Evolutionary conservation across 768 basidiomycete species (phyloP), one percentile per base, ranked within the genome.

Genomic region (Calvatia gigantea): DNA sequence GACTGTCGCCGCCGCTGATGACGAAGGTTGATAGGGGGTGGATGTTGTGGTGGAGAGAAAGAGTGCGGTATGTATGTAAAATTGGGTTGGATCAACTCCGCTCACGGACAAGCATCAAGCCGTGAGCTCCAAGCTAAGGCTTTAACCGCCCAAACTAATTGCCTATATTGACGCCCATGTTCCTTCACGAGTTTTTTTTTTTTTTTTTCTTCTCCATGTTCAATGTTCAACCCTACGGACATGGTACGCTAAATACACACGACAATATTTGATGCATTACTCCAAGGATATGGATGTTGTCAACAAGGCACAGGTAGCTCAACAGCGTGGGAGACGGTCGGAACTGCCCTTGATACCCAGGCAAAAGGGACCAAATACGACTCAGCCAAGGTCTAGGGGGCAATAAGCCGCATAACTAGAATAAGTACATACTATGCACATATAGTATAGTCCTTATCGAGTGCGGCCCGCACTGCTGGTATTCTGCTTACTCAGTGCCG

Each of bases 401-500:
- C n/a, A 42, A 23, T 21, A 23, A 25, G 25, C 15, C 35, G 14
- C 14, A 37, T n/a, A 37, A 12, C 12, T 37, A 6, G 17, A 6
- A 12, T 37, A 37, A 37, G 5, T 4, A 37, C 35, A 15, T 11
- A n/a, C 35, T 37, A 37, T 14, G 14, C 35, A 15, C 14, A 12
- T 14, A 6, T 15, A 37, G 35, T n/a, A 12, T n/a, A 37, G n/a
- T n/a, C n/a, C 17, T 46, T 41, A 59, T 15, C 56, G 45, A 17
- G 44, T 45, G 19, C 48, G 42, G 29, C 52, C 27, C 17, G 41
- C 19, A 12, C 47, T 54, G 44, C 51, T 12, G 32, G 43, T 42
- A 35, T 45, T 58, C 46, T 71, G 69, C 41, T 61, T 64, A 46
- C 64, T 71, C 51, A 78, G 48, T 7, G 71, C 68, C 23, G 79